Evolutionary conservation across 495 filamentous ascomycete genomes (phyloP).

Genomic region (Lasiosphaeria hispida): DNA sequence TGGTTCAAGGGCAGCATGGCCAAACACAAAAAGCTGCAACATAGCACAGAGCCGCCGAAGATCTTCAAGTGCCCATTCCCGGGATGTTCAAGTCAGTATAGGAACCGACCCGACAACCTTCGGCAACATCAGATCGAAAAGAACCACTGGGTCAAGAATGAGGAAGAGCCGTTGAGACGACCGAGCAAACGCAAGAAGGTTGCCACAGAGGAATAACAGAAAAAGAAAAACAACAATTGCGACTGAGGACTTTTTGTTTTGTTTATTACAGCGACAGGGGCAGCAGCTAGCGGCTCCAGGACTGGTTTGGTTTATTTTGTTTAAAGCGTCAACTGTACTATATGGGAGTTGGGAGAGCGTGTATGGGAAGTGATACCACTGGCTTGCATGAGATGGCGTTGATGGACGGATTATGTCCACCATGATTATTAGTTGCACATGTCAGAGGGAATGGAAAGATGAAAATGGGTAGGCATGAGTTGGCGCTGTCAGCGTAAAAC

Average conservation of each 20-base stretch:
- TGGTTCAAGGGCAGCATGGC: constrained; percentile 55
- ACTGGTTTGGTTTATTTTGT: too few relatives aligned
- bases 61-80: constrained; percentile 49
- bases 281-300: too few relatives aligned
- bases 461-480: too few relatives aligned
- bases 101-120: constrained; percentile 50
- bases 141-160: constrained; percentile 43
- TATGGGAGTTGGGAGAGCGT: neutral
- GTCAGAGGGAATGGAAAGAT: too few relatives aligned
- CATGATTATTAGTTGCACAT: too few relatives aligned
- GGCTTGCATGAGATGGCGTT: neutral
- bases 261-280: too few relatives aligned
- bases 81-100: constrained; percentile 48
- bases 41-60: constrained; percentile 40
- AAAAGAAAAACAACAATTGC: too few relatives aligned
- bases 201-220: constrained; percentile 15
- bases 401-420: neutral
- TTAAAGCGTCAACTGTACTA: neutral
- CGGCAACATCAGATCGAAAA: constrained; percentile 51
- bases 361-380: neutral
- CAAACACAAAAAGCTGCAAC: constrained; percentile 50
- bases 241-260: too few relatives aligned
- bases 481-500: too few relatives aligned
- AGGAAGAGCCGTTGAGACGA: constrained; percentile 28
- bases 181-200: constrained; percentile 47